These are phyloP conservation scores for Dipteronia dyeriana DNA, from an alignment of 345 rosid genomes.

Conservation along the genomic window DNA sequence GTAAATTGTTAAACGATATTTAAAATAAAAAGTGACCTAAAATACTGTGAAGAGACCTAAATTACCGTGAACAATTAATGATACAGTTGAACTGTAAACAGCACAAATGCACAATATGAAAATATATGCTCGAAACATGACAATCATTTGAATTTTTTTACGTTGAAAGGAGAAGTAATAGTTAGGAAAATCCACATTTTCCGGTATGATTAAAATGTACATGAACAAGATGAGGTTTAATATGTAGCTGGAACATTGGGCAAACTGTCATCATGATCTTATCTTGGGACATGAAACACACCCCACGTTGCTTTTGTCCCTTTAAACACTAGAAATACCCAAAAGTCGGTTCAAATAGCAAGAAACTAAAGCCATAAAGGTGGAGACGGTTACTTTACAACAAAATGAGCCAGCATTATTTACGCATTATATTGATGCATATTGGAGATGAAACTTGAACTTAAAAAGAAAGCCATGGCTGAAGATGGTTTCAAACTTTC, in stretches of 20 bases:
- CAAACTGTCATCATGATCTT: slow-evolving; percentile 97
- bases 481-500: neutral
- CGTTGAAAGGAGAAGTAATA: slow-evolving; percentile 6
- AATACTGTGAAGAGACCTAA: neutral
- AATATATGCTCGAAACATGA: neutral
- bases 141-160: neutral
- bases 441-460: neutral
- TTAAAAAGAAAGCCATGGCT: neutral
- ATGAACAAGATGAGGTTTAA: slow-evolving; percentile 98
- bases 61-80: neutral
- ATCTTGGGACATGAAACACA: slow-evolving; percentile 88
- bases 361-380: slow-evolving; percentile 20
- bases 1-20: neutral
- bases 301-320: slow-evolving; percentile 89
- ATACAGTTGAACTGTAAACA: neutral
- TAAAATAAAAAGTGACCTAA: neutral
- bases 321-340: slow-evolving; percentile 89
- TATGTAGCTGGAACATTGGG: slow-evolving; percentile 98
- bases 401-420: slow-evolving; percentile 8
- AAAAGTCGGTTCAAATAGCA: neutral
- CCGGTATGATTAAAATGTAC: slow-evolving; percentile 78
- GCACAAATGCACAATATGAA: neutral
- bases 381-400: neutral
- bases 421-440: neutral
- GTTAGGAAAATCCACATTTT: neutral